Evolutionary conservation across 2,329 filamentous ascomycete species (phyloP), one percentile per base, ranked within the genome.

Genomic region (Dothistroma septosporum): DNA sequence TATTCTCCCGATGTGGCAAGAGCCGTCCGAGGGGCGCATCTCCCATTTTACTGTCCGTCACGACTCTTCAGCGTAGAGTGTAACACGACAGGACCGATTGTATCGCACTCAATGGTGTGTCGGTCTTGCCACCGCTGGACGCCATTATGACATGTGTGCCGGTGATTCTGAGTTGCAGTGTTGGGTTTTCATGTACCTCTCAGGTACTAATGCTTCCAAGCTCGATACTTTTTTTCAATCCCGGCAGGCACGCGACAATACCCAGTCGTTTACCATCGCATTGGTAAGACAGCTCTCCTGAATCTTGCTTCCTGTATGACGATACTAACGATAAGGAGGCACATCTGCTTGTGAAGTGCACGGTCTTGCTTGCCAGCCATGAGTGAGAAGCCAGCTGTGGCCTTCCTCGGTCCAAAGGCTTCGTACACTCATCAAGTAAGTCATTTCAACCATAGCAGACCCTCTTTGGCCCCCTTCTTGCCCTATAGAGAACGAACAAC

Each of bases 371-470:
- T 22, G 9, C 21, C 28, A 24, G 21, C 47, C 31, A 53, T 53
- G 50, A 22, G 50, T 53, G 44, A 61, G 22, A 60, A 65, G 41
- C 60, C 64, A 16, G 54, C 61, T 2, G 74, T 85, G 28, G 82
- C 85, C 47, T 90, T 85, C 69, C 74, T 90, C 32, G 87, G 87
- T 8, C 87, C 87, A 3, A 74, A 79, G 66, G 85, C 85, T 24
- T 88, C 86, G 35, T 89, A 88, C 71, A 88, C 87, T 31, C 87
- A 90, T 73, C 86, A 89, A 81, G 87, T 88, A 70, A 62, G 73
- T 62, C 14, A 7, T 3, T 41, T 1, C 4, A 16, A 4, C 24
- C 7, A 8, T 48, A 22, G 50, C 16, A 14, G 31, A 21, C 50
- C 31, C 19, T 53, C 16, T 32, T 1, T n/a, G 16, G 24, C 35